Evolutionary conservation across 805 yeast species (phyloP).

Genomic region (Hanseniaspora pseudoguilliermondii): DNA sequence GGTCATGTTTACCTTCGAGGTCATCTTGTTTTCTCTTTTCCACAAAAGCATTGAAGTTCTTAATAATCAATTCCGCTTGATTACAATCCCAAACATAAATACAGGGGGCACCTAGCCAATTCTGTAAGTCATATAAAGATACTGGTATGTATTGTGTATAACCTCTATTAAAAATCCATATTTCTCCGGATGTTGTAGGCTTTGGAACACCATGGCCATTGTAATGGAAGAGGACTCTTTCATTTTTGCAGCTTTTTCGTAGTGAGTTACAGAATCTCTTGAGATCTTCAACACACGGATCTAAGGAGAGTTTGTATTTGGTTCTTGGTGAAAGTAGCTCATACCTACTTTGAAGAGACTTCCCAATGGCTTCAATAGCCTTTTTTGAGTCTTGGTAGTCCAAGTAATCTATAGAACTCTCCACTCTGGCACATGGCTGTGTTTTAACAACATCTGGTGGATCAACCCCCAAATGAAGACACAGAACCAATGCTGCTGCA

Average conservation of each 20-base stretch:
- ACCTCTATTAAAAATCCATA: slow-evolving; percentile 96
- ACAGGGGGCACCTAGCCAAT: slow-evolving; percentile 97
- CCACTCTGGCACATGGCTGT: slow-evolving; percentile 80
- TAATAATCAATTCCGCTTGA: slow-evolving; percentile 85
- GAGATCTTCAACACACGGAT: slow-evolving; percentile 91
- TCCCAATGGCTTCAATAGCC: slow-evolving; percentile 85
- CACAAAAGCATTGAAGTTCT: slow-evolving; percentile 77
- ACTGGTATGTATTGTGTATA: slow-evolving; percentile 97
- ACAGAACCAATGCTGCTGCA: slow-evolving; percentile 80
- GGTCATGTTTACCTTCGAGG: slow-evolving; percentile 40
- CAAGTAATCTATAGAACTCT: slow-evolving; percentile 88
- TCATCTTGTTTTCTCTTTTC: slow-evolving; percentile 84
- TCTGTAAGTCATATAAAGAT: slow-evolving; percentile 83
- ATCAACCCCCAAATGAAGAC: slow-evolving; percentile 87
- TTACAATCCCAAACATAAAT: slow-evolving; percentile 90
- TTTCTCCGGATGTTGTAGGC: slow-evolving; percentile 91
- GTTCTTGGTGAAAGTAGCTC: slow-evolving; percentile 80
- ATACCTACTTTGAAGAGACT: slow-evolving; percentile 73
- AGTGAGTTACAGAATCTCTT: slow-evolving; percentile 81
- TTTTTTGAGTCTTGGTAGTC: slow-evolving; percentile 71
- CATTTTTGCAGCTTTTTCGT: slow-evolving; percentile 84
- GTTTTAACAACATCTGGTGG: slow-evolving; percentile 94
- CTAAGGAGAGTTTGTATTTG: slow-evolving; percentile 78
- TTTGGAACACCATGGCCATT: slow-evolving; percentile 98
- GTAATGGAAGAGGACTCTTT: slow-evolving; percentile 82